Base-by-base conservation (phyloP, 106 monocot species). In the Phalaenopsis aphrodite region DNA sequence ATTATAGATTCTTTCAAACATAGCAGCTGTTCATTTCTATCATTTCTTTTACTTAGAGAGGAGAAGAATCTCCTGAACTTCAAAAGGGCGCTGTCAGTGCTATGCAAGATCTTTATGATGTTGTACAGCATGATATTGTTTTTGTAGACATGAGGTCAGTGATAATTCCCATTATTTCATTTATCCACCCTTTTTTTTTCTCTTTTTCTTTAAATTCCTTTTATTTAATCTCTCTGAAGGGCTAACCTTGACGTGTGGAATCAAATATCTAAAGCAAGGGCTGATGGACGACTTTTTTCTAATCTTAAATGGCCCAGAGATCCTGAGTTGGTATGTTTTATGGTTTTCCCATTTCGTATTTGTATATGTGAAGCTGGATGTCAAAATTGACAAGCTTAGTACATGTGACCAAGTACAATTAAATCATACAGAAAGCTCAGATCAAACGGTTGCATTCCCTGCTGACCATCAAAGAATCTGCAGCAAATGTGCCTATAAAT, bases 81-180 rank as follows among this genome's bases (percentile, higher is more conserved):
- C 42, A 76, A 76, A 81, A 84, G 72, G 97, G 97, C 7, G 94
- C 92, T 41, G 80, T 94, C 41, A 92, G 92, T 81, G 97, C 97
- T 17, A 88, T 94, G 39, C 97, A 90, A 79, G 97, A 98, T 89
- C 88, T 98, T 76, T 90, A 94, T 89, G 94, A 98, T 81, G 89
- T 90, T 65, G 73, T 98, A 57, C 92, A 87, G 72, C 89, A 90
- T 84, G 97, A 98, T 87, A 81, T 94, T 87, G 84, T 88, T 74
- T 78, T 82, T 61, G 57, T 90, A 76, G 84, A 94, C 81, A 86
- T 98, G 94, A 85, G 92, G 97, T 95, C 36, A 67, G 8, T n/a
- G 48, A 15, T 19, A 75, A 1, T 14, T 45, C 42, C 42, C 18
- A 46, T 75, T 71, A 0, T 84, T 9, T 38, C 57, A 47, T 56